Conservation (phyloP, 2,329 filamentous ascomycete species). For the Colletotrichum australisinense region DNA sequence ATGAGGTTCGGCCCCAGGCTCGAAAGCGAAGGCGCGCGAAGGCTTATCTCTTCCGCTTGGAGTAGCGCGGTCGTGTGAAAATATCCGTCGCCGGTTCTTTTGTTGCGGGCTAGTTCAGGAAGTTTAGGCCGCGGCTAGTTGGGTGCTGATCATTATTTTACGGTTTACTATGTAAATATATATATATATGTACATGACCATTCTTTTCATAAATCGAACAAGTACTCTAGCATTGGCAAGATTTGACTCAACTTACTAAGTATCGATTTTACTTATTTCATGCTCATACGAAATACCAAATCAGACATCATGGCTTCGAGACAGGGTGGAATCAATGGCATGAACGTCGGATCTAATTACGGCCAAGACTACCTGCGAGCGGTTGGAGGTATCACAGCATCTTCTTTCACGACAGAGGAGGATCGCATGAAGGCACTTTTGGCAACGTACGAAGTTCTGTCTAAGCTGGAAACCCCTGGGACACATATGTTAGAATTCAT, state of each 20-base stretch:
- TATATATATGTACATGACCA: no score
- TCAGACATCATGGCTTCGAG: background rate
- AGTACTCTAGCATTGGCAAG: no score
- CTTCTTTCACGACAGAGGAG: background rate
- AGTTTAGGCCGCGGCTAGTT: background rate
- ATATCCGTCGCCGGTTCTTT: background rate
- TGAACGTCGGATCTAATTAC: background rate
- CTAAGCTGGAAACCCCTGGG: constrained; percentile 11
- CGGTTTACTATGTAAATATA: no score
- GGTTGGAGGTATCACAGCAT: background rate
- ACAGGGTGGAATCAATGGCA: background rate
- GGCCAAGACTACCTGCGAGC: constrained; percentile 4
- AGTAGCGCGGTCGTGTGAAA: background rate
- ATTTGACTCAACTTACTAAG: no score
- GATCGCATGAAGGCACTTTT: constrained; percentile 1
- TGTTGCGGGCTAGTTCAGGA: background rate
- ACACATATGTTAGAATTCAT: constrained; percentile 4
- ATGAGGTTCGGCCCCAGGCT: background rate
- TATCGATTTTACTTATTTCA: no score
- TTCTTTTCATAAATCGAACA: no score
- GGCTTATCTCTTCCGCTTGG: background rate
- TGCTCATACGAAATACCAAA: background rate
- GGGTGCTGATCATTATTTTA: background rate
- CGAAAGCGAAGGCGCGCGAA: background rate
- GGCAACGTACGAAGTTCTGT: constrained; percentile 4